Base-by-base conservation (phyloP, 2,329 filamentous ascomycete species). In the Diaporthe vexans region DNA sequence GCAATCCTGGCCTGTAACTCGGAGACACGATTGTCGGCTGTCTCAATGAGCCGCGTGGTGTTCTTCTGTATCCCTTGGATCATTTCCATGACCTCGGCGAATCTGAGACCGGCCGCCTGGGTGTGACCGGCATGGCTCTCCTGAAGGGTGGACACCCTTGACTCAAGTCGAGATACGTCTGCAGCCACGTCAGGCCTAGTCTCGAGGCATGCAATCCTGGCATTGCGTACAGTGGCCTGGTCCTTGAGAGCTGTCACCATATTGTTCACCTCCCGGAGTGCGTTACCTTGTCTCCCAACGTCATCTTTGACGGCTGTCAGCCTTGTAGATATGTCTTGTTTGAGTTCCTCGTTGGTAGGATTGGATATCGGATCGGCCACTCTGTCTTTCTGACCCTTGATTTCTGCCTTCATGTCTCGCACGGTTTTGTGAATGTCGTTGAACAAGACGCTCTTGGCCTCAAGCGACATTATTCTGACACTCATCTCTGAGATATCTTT, bases 181-280 rank as follows among this genome's bases (percentile, higher is more conserved):
- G 26, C 13, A 13, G 63, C 26, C 4, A 8, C 37, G 3, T 40
- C 37, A 52, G 21, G 24, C 0, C n/a, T 13, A 40, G 29, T 52
- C 26, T 69, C 63, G 9, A 71, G 52, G 9, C 37, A 46, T 46
- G 71, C 33, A 5, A 75, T 33, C 21, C 51, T 70, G n/a, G 51
- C 61, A n/a, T 35, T 37, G 61, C n/a, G 29, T n/a, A 11, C 26
- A 15, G 11, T 17, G 5, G 26, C 61, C 29, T 51, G 26, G 0
- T 24, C 11, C n/a, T 48, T 19, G 5, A 65, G 59, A n/a, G 59
- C 19, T 13, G 17, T 7, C 26, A 48, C 26, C 33, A 40, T 33
- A 8, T 48, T 19, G 17, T 26, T 33, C 2, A 13, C 3, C 10
- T 1, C 15, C 3, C 51, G 26, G 26, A 21, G 3, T 10, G 59